Percentiles rank a stretch among this genome's conserved stretches.
Evolutionary conservation across 2,329 filamentous ascomycete species (phyloP).

Genomic region (Metarhizium guizhouense): DNA sequence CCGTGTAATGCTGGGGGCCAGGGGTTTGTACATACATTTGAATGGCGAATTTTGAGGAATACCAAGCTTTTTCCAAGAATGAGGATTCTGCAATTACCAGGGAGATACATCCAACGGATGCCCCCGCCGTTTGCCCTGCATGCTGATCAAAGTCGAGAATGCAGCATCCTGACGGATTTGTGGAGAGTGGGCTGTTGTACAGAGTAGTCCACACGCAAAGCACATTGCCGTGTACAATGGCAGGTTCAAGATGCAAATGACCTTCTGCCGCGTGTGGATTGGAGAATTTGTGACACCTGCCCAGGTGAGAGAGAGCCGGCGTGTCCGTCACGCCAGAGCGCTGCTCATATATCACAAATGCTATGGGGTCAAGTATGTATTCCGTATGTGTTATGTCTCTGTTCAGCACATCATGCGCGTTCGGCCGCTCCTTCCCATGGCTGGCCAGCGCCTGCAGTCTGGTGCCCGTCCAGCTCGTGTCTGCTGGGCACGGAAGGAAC

Average conservation of each 20-base stretch:
- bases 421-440: neutral
- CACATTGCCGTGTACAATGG: neutral
- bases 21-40: too few relatives aligned
- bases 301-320: neutral
- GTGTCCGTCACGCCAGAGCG: neutral
- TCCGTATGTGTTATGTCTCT: neutral
- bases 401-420: neutral
- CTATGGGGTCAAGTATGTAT: neutral
- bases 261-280: neutral
- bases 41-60: too few relatives aligned
- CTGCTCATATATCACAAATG: neutral
- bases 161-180: neutral
- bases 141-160: neutral
- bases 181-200: neutral
- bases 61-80: neutral
- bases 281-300: neutral
- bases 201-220: neutral
- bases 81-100: neutral
- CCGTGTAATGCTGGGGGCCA: too few relatives aligned
- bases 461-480: too few relatives aligned
- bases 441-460: neutral
- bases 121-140: neutral
- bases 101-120: too few relatives aligned
- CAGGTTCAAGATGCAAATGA: neutral
- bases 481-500: neutral